Conservation (phyloP, 495 filamentous ascomycete genomes). For the Penicillium taxi region DNA sequence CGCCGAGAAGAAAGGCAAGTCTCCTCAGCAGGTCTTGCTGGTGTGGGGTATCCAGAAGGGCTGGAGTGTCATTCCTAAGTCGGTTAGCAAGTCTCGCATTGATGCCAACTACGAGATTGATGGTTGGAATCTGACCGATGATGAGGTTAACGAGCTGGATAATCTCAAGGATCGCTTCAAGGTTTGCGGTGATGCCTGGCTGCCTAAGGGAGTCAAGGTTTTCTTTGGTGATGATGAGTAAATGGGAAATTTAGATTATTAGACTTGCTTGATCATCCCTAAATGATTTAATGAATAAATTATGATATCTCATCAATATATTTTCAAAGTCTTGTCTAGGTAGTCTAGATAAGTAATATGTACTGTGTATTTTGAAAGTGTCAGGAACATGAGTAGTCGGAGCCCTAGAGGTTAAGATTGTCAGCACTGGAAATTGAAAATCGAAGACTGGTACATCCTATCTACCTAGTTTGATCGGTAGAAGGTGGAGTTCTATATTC, state of each 20-base stretch:
- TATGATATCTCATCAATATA: too few relatives aligned
- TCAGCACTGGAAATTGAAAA: too few relatives aligned
- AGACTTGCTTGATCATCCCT: too few relatives aligned
- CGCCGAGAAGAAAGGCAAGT: constrained; percentile 58
- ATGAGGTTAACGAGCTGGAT: constrained; percentile 56
- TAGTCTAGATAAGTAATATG: too few relatives aligned
- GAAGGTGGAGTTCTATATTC: too few relatives aligned
- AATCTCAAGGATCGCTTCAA: constrained; percentile 62
- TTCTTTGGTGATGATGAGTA: constrained; percentile 86
- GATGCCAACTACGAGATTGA: constrained; percentile 58
- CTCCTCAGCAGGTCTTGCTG: constrained; percentile 59
- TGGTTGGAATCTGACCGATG: constrained; percentile 56
- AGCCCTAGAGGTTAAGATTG: too few relatives aligned
- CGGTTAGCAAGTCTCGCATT: constrained; percentile 53
- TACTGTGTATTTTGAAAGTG: too few relatives aligned
- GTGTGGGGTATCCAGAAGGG: constrained; percentile 64
- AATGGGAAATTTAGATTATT: neutral
- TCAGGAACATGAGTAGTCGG: too few relatives aligned
- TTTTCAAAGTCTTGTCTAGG: too few relatives aligned
- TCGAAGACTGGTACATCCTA: too few relatives aligned
- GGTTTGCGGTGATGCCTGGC: constrained; percentile 61
- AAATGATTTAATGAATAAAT: too few relatives aligned
- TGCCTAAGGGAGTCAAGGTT: constrained; percentile 71
- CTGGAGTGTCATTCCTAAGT: constrained; percentile 68
- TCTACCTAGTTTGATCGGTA: too few relatives aligned